Evolutionary conservation across 2,329 filamentous ascomycete species (phyloP).

Genomic region (Fusarium veterinarium): DNA sequence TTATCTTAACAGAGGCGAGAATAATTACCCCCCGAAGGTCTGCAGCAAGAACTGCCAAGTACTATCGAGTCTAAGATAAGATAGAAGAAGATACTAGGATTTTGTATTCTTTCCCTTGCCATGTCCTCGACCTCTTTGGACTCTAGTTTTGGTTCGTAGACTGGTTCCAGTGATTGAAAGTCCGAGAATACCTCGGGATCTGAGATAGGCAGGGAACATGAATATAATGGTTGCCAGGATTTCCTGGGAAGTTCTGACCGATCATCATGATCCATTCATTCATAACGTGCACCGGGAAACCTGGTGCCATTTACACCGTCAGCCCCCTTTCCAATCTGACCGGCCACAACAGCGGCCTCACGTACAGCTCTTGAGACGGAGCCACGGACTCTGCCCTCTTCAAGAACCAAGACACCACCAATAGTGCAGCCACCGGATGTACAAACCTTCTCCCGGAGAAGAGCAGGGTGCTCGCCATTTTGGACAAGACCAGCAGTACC

Average conservation of each 20-base stretch:
- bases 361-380: constrained; percentile 75
- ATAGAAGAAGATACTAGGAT: constrained; percentile 13
- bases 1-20: constrained; percentile 37
- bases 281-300: constrained; percentile 20
- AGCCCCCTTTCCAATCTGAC: constrained; percentile 63
- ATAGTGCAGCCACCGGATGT: constrained; percentile 85
- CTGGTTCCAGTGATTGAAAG: background rate
- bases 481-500: constrained; percentile 77
- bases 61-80: constrained; percentile 19
- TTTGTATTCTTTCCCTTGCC: background rate
- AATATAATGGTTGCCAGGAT: background rate
- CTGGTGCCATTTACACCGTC: constrained; percentile 53
- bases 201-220: background rate
- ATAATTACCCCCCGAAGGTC: constrained; percentile 22
- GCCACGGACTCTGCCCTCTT: constrained; percentile 77
- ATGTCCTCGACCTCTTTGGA: background rate
- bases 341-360: constrained; percentile 77
- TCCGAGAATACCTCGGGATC: background rate
- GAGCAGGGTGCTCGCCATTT: constrained; percentile 78
- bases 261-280: constrained; percentile 24
- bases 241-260: background rate
- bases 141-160: background rate
- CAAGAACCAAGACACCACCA: constrained; percentile 76
- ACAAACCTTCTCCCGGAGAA: constrained; percentile 80
- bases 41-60: constrained; percentile 29